Base-by-base conservation (phyloP, 495 filamentous ascomycete species). In the Bathelium albidoporum region DNA sequence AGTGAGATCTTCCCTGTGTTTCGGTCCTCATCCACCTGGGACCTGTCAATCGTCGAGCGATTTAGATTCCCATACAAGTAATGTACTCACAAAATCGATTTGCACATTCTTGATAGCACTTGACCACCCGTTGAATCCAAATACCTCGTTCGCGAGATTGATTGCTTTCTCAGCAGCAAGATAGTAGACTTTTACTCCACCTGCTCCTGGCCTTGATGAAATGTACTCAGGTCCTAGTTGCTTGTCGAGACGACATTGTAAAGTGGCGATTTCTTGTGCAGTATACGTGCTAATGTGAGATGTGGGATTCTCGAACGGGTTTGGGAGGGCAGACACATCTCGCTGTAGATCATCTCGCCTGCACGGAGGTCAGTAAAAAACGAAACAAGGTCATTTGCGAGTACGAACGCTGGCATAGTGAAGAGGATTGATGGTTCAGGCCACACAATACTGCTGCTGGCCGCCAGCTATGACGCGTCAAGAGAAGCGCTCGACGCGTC, bases 111-210 rank as follows among this genome's bases (percentile, higher is more conserved):
- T 87, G 59, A 99, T 95, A 52, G 85, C 83, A 61, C 88, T 94
- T 14, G 89, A 95, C 94, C 94, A 99, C 52, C 94, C 94, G 75
- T 97, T 97, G 79, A 99, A 99, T 10, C 94, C 94, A 75, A 99
- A 97, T 2, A 97, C 89, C 68, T 99, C 91, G 70, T 99, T 99
- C 36, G 94, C 94, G 39, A 99, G 86, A 59, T 88, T 89, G 67
- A 99, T 97, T 73, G 85, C 89, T 76, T 97, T 97, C 68, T 97
- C 91, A 5, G 89, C 91, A 12, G 88, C 83, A 32, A 99, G 79
- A 75, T 99, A 97, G 70, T 94, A 89, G 20, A 97, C 87, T 73
- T 89, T 93, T 62, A 85, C 83, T 44, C 91, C 91, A 0, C 83
- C 85, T 5, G 89, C 84, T 20, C 95, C 94, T 18, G 86, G 79